Base-by-base conservation (phyloP, 2,329 filamentous ascomycete species). In the Chrysoporthe puriensis region DNA sequence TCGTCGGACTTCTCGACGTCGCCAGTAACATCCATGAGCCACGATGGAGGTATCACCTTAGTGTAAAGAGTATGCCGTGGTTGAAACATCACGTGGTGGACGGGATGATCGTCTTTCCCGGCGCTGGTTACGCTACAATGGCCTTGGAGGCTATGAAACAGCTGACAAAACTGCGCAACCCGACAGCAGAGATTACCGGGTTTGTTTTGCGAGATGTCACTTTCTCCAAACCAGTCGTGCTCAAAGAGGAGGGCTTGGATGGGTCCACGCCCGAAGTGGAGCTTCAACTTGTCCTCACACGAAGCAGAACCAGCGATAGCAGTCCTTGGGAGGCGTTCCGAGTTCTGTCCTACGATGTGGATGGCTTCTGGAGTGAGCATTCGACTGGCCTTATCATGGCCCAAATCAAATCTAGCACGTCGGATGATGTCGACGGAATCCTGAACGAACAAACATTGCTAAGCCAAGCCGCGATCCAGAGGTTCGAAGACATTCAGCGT, bases 321-420 rank as follows among this genome's bases (percentile, higher is more conserved):
- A 67, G 66, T 14, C 66, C 66, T 0, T 67, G 66, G 66, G 44
- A 56, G 42, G 13, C 21, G 16, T 67, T 67, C 2, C 62, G 66
- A 9, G 43, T 67, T 7, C 18, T 68, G 5, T 62, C 50, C 9
- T 64, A 40, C 18, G 63, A 63, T 7, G 26, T 34, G 6, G 62
- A 63, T 9, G 14, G 42, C 14, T 42, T 46, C 3, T 67, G 66
- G 66, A 62, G 58, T 14, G 66, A 67, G 21, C 56, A 52, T 46
- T 64, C 60, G 54, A 60, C 44, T 11, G 66, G 66, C 13, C 18
- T 60, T 7, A 21, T 67, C n/a, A 18, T 4, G 48, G 52, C 16
- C 18, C 59, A 32, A 11, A 50, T 2, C 43, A 42, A 16, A 21
- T 48, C 43, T 7, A 16, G 7, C 36, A 34, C 56, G 13, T 36